Evolutionary conservation across 352 stramenopile species (phyloP), one percentile per base, ranked within the genome.

Genomic region (Pythium guiyangense): DNA sequence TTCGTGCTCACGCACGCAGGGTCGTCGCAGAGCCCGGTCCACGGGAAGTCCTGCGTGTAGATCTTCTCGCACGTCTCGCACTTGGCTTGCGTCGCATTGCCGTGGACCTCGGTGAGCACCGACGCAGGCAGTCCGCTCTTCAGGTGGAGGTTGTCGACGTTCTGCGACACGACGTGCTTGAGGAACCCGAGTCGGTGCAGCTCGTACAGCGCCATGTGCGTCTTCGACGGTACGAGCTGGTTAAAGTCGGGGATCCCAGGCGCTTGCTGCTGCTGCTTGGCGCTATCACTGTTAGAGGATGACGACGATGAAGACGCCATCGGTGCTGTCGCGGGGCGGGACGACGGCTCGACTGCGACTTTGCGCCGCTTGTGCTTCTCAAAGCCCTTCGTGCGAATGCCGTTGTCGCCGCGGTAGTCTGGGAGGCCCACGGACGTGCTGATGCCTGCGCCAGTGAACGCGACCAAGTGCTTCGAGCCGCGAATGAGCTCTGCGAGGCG

Each of bases 51-150:
- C 6, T 59, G 56, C 51, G 71, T 78, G 63, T 94, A 94, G 52
- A 92, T 74, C 66, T 90, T 91, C 72, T 92, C 84, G 52, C 84
- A 94, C 31, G 81, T 94, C 62, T 94, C 81, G 54, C 84, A 94
- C 44, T 88, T 88, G 34, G 79, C 84, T 22, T 89, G 79, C 26
- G 79, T 94, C 25, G 81, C 81, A 63, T 94, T 94, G 31, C 84
- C 84, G 44, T 94, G 84, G 48, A 94, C 79, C 66, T 94, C 84
- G 0, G 81, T 90, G 6, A 94, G 52, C 6, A 60, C 71, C 8
- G 52, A 56, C 0, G 78, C 62, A 0, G 81, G 78, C 1, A 94
- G 47, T 0, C 84, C 84, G 63, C 84, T 94, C 67, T 94, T 94
- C 9, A 88, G 52, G 59, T 94, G 84, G 54, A 94, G 63, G 52